Percentiles rank a stretch among this genome's conserved stretches.
Evolutionary conservation across 768 basidiomycete species (phyloP).

Genomic region (Mycena maculata): DNA sequence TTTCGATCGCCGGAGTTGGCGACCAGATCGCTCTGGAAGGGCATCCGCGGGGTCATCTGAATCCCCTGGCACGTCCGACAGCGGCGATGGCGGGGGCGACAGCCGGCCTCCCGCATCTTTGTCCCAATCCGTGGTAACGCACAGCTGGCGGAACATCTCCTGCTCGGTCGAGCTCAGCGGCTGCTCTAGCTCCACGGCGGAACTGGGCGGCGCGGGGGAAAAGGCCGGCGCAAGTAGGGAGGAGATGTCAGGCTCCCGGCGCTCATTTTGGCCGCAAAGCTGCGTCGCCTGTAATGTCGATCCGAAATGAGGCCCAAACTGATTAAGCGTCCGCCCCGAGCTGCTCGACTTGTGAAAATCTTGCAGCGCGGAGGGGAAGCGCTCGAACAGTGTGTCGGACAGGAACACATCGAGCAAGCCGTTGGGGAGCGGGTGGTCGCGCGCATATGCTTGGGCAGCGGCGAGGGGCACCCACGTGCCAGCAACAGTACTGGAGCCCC

Average conservation of each 20-base stretch:
- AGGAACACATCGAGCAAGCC: slow-evolving; percentile 66
- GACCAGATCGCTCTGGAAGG: slow-evolving; percentile 37
- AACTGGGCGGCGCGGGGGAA: background rate
- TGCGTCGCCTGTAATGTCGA: slow-evolving; percentile 60
- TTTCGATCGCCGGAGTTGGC: slow-evolving; percentile 71
- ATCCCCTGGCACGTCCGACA: slow-evolving; percentile 30
- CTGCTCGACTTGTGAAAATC: slow-evolving; percentile 65
- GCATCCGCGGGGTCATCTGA: background rate
- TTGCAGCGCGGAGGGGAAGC: slow-evolving; percentile 71
- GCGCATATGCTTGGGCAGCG: slow-evolving; percentile 64
- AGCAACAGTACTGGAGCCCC: slow-evolving; percentile 63
- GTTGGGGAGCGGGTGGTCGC: slow-evolving; percentile 53
- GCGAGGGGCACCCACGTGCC: slow-evolving; percentile 80
- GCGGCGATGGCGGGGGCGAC: slow-evolving; percentile 30
- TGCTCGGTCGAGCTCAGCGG: slow-evolving; percentile 79
- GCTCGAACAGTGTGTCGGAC: slow-evolving; percentile 68
- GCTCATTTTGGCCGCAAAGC: slow-evolving; percentile 35
- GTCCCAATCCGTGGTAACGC: slow-evolving; percentile 69
- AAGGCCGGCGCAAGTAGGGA: slow-evolving; percentile 11
- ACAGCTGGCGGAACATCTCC: slow-evolving; percentile 76
- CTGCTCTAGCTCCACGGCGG: slow-evolving; percentile 43
- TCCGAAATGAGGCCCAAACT: slow-evolving; percentile 75
- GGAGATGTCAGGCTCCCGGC: slow-evolving; percentile 33
- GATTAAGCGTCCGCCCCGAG: slow-evolving; percentile 60
- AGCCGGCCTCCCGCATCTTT: background rate